Evolutionary conservation across 208 protist genomes (phyloP).

Genomic region (Herpetomonas samuelpessoai): DNA sequence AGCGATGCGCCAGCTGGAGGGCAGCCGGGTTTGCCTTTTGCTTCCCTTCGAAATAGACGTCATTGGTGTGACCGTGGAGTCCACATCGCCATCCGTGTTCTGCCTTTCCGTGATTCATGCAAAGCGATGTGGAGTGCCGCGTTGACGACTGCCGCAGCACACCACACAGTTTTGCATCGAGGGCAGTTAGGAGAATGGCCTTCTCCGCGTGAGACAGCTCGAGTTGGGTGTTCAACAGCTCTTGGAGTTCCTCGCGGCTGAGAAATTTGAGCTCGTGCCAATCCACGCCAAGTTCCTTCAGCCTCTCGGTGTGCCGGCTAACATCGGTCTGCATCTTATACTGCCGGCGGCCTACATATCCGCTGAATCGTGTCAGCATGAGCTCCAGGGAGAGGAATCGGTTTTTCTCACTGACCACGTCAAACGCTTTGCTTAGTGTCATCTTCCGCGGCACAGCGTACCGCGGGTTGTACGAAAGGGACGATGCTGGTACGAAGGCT

Average conservation of each 20-base stretch:
- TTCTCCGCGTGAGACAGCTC: conserved; percentile 43
- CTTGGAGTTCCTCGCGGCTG: conserved; percentile 42
- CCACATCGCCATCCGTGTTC: conserved; percentile 89
- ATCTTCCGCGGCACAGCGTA: conserved; percentile 59
- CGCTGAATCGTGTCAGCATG: conserved; percentile 66
- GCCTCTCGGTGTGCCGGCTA: conserved; percentile 25
- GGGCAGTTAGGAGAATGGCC: conserved; percentile 53
- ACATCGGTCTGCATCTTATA: conserved; percentile 82
- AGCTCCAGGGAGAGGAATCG: conserved; percentile 75
- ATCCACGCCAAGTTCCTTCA: conserved; percentile 71
- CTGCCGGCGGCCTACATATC: conserved; percentile 75
- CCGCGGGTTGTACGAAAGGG: conserved; percentile 53
- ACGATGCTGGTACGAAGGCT: conserved; percentile 30
- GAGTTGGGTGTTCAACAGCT: conserved; percentile 50
- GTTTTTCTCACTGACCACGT: conserved; percentile 77
- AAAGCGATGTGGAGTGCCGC: conserved; percentile 69
- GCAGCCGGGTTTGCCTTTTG: conserved; percentile 59
- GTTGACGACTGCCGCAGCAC: conserved; percentile 64
- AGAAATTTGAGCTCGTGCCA: conserved; percentile 89
- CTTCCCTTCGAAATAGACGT: conserved; percentile 91
- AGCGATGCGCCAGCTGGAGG: conserved; percentile 54
- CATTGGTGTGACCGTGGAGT: conserved; percentile 69
- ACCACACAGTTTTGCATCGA: conserved; percentile 80
- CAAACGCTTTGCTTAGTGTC: conserved; percentile 60
- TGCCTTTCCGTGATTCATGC: conserved; percentile 52